Conservation (phyloP, 495 filamentous ascomycete genomes). For the Podospora tetraspora region DNA sequence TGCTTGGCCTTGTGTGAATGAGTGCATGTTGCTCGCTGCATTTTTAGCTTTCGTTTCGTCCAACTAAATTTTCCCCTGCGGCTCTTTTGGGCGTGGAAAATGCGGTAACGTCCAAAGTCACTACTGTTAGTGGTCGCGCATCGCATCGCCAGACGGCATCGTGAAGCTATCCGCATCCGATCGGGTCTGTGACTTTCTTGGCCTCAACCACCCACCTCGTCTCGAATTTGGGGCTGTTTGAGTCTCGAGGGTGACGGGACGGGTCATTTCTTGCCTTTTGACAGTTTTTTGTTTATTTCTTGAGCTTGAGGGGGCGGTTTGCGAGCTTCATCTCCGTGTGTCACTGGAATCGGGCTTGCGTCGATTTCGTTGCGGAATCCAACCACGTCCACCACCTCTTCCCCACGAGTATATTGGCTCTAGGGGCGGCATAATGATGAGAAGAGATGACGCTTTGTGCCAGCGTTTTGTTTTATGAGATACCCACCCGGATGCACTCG, state of each 20-base stretch:
- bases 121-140: constrained; percentile 17
- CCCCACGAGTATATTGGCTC: background rate
- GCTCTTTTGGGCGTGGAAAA: background rate
- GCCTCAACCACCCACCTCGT: constrained; percentile 1
- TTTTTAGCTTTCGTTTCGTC: constrained; percentile 22
- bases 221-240: background rate
- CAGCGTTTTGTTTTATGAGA: background rate
- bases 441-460: background rate
- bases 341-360: background rate
- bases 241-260: background rate
- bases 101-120: constrained; percentile 19
- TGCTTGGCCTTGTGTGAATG: constrained; percentile 23
- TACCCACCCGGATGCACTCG: background rate
- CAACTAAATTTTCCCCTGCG: constrained; percentile 8
- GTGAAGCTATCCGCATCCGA: constrained; percentile 42
- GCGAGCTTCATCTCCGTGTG: background rate
- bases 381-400: background rate
- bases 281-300: background rate
- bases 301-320: background rate
- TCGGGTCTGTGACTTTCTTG: constrained; percentile 14
- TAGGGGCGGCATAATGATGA: too few relatives aligned
- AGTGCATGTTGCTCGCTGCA: constrained; percentile 19
- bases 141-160: constrained; percentile 8
- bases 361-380: background rate
- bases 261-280: constrained; percentile 3